phyloP scores from a whole-genome alignment of 2,329 filamentous ascomycete species.

The Immersiporthe knoxdaviesiana region DNA sequence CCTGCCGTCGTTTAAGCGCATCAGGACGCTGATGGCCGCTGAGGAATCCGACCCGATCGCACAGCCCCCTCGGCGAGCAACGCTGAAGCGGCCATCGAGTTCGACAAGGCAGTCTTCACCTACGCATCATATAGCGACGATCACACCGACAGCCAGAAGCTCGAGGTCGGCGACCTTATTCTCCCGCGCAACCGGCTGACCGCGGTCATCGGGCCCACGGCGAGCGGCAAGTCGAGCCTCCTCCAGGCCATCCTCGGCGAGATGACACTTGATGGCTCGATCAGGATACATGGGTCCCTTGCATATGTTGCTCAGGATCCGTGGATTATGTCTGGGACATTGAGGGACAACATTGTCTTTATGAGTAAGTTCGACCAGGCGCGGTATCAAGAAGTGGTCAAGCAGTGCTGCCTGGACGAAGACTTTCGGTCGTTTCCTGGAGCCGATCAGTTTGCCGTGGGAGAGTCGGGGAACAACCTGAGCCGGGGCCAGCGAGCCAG shows the following conservation, averaged over 20 bases:
- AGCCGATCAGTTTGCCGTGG: conserved; percentile 13
- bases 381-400: conserved; percentile 8
- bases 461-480: conserved; percentile 15
- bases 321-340: conserved; percentile 16
- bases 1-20: conserved; percentile 7
- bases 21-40: conserved; percentile 6
- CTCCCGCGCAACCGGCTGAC: conserved; percentile 8
- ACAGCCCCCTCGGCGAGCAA: background rate
- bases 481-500: conserved; percentile 17
- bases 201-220: conserved; percentile 9
- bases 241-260: conserved; percentile 17
- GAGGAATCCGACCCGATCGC: conserved; percentile 2
- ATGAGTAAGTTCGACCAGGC: conserved; percentile 7
- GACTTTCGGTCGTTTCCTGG: conserved; percentile 16
- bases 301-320: conserved; percentile 17
- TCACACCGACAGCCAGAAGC: background rate
- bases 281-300: background rate
- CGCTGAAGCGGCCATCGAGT: conserved; percentile 1
- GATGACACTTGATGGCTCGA: conserved; percentile 5
- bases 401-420: conserved; percentile 3
- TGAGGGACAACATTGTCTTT: conserved; percentile 19
- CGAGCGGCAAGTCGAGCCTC: conserved; percentile 18
- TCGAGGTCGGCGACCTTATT: conserved; percentile 14
- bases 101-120: conserved; percentile 10
- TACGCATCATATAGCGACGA: conserved; percentile 12